Percentiles rank a stretch among this genome's conserved stretches.
phyloP scores from a whole-genome alignment of 345 rosid species.

The Raphanus raphanistrum region DNA sequence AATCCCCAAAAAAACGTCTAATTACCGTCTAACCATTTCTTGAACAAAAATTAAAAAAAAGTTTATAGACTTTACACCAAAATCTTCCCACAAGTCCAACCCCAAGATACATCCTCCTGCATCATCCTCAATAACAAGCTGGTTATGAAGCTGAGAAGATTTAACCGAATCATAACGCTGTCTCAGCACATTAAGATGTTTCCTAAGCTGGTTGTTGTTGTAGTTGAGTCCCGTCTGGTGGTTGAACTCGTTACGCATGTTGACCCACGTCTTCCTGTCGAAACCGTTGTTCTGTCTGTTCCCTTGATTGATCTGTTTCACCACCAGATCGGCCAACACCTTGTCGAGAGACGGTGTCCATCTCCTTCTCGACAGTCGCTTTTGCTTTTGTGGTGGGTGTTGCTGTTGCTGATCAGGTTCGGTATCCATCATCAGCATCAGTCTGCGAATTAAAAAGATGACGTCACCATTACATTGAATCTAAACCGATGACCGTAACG shows the following conservation, averaged over 20 bases:
- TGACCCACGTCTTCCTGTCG: constrained; percentile 74
- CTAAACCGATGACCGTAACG: background rate
- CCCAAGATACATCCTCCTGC: constrained; percentile 51
- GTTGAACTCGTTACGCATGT: constrained; percentile 68
- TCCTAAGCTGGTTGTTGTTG: constrained; percentile 77
- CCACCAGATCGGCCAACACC: constrained; percentile 73
- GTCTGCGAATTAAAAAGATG: background rate
- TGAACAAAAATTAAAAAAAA: background rate
- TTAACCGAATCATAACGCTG: constrained; percentile 61
- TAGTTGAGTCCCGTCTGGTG: constrained; percentile 58
- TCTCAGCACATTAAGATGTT: constrained; percentile 76
- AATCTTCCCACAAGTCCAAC: constrained; percentile 77
- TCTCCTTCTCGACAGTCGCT: constrained; percentile 60
- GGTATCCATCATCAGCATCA: constrained; percentile 48
- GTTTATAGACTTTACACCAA: constrained; percentile 54
- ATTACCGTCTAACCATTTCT: background rate
- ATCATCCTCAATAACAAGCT: constrained; percentile 51
- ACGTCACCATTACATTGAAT: no score
- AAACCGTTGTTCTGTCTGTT: constrained; percentile 68
- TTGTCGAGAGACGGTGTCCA: constrained; percentile 70
- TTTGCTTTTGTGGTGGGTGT: constrained; percentile 41
- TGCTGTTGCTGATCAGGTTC: constrained; percentile 43
- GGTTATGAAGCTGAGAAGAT: constrained; percentile 56
- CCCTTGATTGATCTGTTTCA: constrained; percentile 67
- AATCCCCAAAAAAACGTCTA: background rate